Percentiles rank a stretch among this genome's conserved stretches.
phyloP scores from a whole-genome alignment of 1,284 basidiomycete species.

The Singerocomus inundabilis region DNA sequence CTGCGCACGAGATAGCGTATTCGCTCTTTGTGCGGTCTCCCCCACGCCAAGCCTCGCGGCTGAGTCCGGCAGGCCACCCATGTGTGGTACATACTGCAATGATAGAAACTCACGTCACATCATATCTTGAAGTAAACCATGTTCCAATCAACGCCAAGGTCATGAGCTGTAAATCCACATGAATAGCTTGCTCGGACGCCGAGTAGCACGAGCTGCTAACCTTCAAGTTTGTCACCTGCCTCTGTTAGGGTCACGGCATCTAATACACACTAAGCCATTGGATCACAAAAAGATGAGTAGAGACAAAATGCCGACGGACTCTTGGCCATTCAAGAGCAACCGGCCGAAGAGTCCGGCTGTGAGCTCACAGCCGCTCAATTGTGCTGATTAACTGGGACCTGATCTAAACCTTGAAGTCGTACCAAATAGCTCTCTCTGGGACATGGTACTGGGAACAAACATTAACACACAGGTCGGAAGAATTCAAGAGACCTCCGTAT shows the following conservation, averaged over 20 bases:
- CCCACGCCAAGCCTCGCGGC: not conserved
- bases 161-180: not conserved
- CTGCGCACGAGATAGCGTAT: not conserved
- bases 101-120: no score
- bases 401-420: not conserved
- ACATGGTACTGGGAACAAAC: not conserved
- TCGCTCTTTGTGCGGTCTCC: conserved; percentile 12
- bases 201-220: not conserved
- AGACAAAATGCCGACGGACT: not conserved
- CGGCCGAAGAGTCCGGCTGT: not conserved
- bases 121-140: not conserved
- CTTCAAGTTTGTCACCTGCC: not conserved
- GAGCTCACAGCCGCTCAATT: not conserved
- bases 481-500: not conserved
- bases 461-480: not conserved
- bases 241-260: not conserved
- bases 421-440: not conserved
- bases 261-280: not conserved
- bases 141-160: not conserved
- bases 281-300: not conserved
- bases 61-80: no score
- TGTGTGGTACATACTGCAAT: no score
- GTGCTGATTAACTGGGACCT: not conserved
- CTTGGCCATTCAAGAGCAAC: not conserved
- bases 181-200: not conserved